These are phyloP conservation scores for Triangularia verruculosa DNA, from an alignment of 2,329 filamentous ascomycete genomes.

Conservation along the genomic window DNA sequence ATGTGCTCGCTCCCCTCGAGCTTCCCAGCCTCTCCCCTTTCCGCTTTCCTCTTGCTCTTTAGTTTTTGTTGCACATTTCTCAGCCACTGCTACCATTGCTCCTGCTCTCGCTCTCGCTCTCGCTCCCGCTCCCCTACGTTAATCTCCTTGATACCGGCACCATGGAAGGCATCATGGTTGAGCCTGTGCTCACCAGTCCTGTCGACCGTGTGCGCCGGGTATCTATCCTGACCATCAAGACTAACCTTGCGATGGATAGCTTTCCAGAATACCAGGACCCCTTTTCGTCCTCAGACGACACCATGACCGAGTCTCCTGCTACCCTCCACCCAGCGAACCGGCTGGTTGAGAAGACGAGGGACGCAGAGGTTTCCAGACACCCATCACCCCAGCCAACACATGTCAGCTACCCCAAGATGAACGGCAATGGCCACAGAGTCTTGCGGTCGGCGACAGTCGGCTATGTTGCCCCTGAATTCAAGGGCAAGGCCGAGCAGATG, in stretches of 20 bases:
- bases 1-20: not conserved
- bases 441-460: constrained; percentile 87
- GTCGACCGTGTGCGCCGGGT: constrained; percentile 24
- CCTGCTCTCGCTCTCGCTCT: too few relatives aligned
- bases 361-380: constrained; percentile 50
- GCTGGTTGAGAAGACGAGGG: constrained; percentile 32
- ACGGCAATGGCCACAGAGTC: constrained; percentile 65
- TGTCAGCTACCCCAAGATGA: constrained; percentile 55
- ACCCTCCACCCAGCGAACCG: constrained; percentile 25
- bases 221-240: constrained; percentile 32
- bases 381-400: constrained; percentile 89
- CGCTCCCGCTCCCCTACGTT: too few relatives aligned
- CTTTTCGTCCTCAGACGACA: constrained; percentile 31
- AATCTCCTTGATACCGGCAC: constrained; percentile 6
- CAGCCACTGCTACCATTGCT: not conserved
- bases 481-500: constrained; percentile 91
- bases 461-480: constrained; percentile 91
- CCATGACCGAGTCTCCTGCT: constrained; percentile 31
- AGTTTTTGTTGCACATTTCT: constrained; percentile 3
- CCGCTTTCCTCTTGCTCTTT: constrained; percentile 11
- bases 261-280: constrained; percentile 37
- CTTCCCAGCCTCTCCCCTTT: constrained; percentile 3
- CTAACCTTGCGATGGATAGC: constrained; percentile 32
- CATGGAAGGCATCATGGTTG: constrained; percentile 25
- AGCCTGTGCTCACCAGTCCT: constrained; percentile 14